Conservation (phyloP, 192 early-diverging fungal genomes). For the Coemansia asiatica region DNA sequence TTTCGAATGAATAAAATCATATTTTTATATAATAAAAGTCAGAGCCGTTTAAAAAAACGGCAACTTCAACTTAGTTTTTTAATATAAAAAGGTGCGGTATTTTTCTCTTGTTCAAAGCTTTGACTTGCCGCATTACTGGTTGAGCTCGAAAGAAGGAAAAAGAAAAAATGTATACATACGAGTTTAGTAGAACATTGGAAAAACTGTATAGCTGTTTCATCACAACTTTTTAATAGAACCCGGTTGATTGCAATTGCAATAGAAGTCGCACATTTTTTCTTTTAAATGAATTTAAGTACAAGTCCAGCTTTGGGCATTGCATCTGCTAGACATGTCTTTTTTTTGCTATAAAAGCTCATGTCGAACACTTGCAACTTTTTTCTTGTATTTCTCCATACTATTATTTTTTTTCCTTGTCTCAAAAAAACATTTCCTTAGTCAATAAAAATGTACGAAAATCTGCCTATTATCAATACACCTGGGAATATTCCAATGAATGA, state of each 20-base stretch:
- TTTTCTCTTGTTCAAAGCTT: too few relatives aligned
- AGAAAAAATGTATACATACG: neutral
- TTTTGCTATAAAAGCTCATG: constrained; percentile 1
- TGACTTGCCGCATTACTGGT: neutral
- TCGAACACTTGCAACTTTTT: too few relatives aligned
- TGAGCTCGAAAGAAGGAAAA: neutral
- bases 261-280: too few relatives aligned
- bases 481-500: too few relatives aligned
- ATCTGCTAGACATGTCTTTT: neutral
- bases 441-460: too few relatives aligned
- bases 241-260: neutral
- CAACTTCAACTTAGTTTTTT: neutral
- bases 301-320: neutral
- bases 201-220: too few relatives aligned
- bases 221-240: too few relatives aligned
- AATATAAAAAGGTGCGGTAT: neutral
- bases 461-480: too few relatives aligned
- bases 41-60: neutral
- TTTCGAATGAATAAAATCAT: constrained; percentile 19
- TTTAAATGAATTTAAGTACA: neutral
- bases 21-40: neutral
- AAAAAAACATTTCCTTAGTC: too few relatives aligned
- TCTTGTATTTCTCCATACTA: too few relatives aligned
- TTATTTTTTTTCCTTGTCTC: too few relatives aligned
- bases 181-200: too few relatives aligned